Conservation (phyloP, 768 basidiomycete genomes). For the Chlorophyllum brunneum region DNA sequence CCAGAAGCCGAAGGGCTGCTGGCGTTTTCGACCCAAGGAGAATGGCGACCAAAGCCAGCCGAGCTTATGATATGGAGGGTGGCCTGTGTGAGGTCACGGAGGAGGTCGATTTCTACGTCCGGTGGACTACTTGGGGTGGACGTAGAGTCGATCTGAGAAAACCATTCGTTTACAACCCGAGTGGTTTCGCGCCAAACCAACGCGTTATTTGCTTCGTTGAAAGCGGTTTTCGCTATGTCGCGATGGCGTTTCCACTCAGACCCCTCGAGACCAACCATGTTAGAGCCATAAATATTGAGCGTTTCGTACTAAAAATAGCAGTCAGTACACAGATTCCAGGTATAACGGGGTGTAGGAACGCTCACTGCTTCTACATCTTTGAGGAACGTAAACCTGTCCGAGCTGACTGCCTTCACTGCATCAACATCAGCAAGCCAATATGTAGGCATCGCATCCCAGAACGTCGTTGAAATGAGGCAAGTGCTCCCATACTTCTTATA, state of each 20-base stretch:
- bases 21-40: conserved; percentile 29
- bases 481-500: conserved; percentile 37
- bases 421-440: conserved; percentile 44
- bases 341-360: not conserved
- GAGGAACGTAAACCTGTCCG: conserved; percentile 30
- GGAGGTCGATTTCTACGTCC: conserved; percentile 18
- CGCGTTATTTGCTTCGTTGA: conserved; percentile 47
- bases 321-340: not conserved
- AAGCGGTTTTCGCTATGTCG: conserved; percentile 41
- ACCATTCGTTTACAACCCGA: conserved; percentile 38
- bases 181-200: conserved; percentile 47
- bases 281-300: conserved; percentile 43
- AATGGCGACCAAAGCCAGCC: conserved; percentile 37
- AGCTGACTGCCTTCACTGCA: conserved; percentile 31
- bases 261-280: conserved; percentile 38
- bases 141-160: conserved; percentile 28
- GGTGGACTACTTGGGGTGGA: conserved; percentile 1
- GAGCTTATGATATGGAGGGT: conserved; percentile 37
- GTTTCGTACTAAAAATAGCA: conserved; percentile 29
- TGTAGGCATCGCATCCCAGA: conserved; percentile 26
- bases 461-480: conserved; percentile 28
- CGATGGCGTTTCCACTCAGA: conserved; percentile 47
- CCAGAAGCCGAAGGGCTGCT: conserved; percentile 23
- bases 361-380: conserved; percentile 37
- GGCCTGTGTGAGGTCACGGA: conserved; percentile 24